Evolutionary conservation across 2,329 filamentous ascomycete species (phyloP).

Genomic region (Teratosphaeria epicoccoides): DNA sequence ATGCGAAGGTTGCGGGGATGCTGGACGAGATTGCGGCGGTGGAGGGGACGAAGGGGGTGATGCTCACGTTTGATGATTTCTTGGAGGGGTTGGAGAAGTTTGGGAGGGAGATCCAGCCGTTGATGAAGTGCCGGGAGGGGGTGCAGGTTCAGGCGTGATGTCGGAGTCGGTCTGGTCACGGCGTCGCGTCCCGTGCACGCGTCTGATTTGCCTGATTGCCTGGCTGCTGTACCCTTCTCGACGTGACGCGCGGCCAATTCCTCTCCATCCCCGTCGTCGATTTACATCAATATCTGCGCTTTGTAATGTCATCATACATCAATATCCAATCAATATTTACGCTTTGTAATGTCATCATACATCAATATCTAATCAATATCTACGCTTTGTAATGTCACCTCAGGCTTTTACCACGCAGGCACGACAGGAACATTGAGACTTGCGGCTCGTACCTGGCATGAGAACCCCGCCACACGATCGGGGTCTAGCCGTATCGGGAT

Average conservation of each 20-base stretch:
- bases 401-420: not conserved
- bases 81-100: constrained; percentile 7
- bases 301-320: too few relatives aligned
- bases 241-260: not conserved
- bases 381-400: too few relatives aligned
- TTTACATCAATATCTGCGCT: too few relatives aligned
- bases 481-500: not conserved
- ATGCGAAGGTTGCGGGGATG: constrained; percentile 4
- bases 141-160: too few relatives aligned
- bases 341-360: too few relatives aligned
- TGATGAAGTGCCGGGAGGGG: not conserved
- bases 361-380: too few relatives aligned
- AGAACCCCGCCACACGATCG: not conserved
- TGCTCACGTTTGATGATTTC: constrained; percentile 10
- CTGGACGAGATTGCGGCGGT: constrained; percentile 4
- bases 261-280: too few relatives aligned
- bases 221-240: not conserved
- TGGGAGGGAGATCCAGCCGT: constrained; percentile 9
- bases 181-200: too few relatives aligned
- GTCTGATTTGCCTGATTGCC: not conserved
- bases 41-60: constrained; percentile 7
- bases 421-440: not conserved
- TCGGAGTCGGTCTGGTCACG: too few relatives aligned
- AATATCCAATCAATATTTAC: too few relatives aligned
- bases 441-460: not conserved